These are phyloP conservation scores for Claviceps digitariae DNA, from an alignment of 2,329 filamentous ascomycete genomes.

Conservation along the genomic window DNA sequence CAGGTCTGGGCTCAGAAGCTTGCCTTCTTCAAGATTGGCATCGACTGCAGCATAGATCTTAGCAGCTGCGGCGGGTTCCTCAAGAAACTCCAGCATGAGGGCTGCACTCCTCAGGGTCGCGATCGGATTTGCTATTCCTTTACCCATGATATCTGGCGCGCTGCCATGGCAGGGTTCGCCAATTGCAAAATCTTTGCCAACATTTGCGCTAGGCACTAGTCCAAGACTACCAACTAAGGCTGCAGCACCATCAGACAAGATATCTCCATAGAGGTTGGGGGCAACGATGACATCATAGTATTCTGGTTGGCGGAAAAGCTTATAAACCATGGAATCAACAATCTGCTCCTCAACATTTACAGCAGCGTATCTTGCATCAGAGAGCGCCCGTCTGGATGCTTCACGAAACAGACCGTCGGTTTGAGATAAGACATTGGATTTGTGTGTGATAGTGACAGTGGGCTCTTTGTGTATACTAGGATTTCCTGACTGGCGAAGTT, in stretches of 20 bases:
- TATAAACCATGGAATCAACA: conserved; percentile 98
- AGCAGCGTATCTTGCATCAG: conserved; percentile 45
- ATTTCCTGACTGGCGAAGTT: conserved; percentile 50
- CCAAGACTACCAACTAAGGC: conserved; percentile 86
- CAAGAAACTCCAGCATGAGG: conserved; percentile 92
- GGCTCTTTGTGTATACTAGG: conserved; percentile 52
- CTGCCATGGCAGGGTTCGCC: conserved; percentile 96
- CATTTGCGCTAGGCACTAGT: conserved; percentile 88
- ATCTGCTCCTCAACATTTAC: conserved; percentile 89
- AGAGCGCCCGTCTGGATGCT: conserved; percentile 61
- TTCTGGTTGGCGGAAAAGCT: conserved; percentile 90
- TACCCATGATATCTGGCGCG: conserved; percentile 88
- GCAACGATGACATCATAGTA: conserved; percentile 97
- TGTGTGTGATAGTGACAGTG: conserved; percentile 93
- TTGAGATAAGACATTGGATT: conserved; percentile 92
- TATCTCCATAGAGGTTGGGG: conserved; percentile 94
- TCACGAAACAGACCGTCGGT: conserved; percentile 92
- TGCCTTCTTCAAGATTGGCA: conserved; percentile 72
- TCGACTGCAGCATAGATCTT: conserved; percentile 88
- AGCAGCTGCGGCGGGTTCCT: conserved; percentile 74
- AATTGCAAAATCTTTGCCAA: conserved; percentile 87
- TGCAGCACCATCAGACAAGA: conserved; percentile 88
- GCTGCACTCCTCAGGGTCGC: conserved; percentile 84
- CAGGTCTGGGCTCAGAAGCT: conserved; percentile 74
- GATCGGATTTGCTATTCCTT: conserved; percentile 90